phyloP scores from a whole-genome alignment of 352 stramenopile genomes.

The Globisporangium takayamanum region DNA sequence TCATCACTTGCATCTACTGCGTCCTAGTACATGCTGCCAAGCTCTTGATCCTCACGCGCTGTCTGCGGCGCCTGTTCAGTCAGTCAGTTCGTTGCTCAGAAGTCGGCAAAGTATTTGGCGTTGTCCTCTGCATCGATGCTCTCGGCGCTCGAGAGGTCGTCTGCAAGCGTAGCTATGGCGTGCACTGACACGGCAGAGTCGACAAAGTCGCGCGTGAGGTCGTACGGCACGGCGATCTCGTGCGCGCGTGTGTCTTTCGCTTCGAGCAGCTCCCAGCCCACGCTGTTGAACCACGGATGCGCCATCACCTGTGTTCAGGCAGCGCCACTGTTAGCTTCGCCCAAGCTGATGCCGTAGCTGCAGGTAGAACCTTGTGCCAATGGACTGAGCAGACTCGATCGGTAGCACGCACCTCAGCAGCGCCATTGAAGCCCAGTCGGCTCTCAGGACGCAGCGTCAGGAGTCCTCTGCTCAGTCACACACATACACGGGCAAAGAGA shows the following conservation, averaged over 20 bases:
- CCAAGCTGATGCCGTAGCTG: neutral
- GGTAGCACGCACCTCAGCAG: constrained; percentile 16
- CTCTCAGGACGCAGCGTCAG: constrained; percentile 29
- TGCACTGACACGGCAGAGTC: neutral
- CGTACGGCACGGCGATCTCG: constrained; percentile 21
- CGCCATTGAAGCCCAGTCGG: constrained; percentile 35
- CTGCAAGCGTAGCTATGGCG: neutral
- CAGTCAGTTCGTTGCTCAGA: constrained; percentile 22
- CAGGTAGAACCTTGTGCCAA: too few relatives aligned
- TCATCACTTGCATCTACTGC: neutral
- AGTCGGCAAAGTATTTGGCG: constrained; percentile 63
- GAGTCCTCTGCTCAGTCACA: constrained; percentile 13
- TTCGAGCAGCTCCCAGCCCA: constrained; percentile 40
- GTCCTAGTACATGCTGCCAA: too few relatives aligned
- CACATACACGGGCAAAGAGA: too few relatives aligned
- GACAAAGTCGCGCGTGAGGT: constrained; percentile 30
- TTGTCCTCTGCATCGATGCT: constrained; percentile 68
- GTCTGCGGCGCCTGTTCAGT: neutral
- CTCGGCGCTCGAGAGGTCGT: constrained; percentile 49
- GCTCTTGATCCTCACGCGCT: neutral
- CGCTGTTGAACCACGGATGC: constrained; percentile 53
- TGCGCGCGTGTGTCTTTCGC: constrained; percentile 9
- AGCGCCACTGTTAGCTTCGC: neutral
- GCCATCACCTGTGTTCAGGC: constrained; percentile 33
- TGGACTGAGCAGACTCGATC: neutral